Conservation (phyloP, 306 rosid genomes). For the Fragaria iinumae region DNA sequence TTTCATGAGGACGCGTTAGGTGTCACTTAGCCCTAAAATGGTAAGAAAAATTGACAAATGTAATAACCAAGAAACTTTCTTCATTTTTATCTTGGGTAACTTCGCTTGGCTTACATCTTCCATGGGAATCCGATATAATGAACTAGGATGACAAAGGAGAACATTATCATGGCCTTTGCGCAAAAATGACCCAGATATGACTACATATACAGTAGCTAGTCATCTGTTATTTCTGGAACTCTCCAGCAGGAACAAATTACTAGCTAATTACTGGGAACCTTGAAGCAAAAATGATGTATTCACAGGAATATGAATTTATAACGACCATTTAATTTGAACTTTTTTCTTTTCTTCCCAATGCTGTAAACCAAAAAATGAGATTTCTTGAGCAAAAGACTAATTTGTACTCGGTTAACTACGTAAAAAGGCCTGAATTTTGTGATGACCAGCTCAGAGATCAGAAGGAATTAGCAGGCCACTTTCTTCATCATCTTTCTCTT, state of each 20-base stretch:
- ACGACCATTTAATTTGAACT: not conserved
- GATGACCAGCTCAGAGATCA: constrained; percentile 28
- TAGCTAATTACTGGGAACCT: not conserved
- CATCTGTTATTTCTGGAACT: constrained; percentile 1
- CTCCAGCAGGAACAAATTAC: not conserved
- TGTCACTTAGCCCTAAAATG: not conserved
- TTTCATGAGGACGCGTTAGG: not conserved
- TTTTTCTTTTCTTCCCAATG: constrained; percentile 8
- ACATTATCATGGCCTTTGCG: no score
- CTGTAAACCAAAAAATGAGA: constrained; percentile 10
- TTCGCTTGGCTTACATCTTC: no score
- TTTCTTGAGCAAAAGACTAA: constrained; percentile 16
- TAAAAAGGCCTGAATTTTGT: not conserved
- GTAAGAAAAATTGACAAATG: not conserved
- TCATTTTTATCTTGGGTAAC: not conserved
- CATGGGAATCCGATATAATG: no score
- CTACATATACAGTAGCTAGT: not conserved
- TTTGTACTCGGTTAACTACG: constrained; percentile 22
- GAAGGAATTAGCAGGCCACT: constrained; percentile 38
- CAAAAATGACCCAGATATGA: not conserved
- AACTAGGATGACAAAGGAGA: no score
- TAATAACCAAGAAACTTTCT: not conserved
- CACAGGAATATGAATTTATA: constrained; percentile 5
- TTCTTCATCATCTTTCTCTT: constrained; percentile 45
- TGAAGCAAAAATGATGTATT: constrained; percentile 4